Evolutionary conservation across 306 rosid genomes (phyloP).

Genomic region (Rosa lucieae): DNA sequence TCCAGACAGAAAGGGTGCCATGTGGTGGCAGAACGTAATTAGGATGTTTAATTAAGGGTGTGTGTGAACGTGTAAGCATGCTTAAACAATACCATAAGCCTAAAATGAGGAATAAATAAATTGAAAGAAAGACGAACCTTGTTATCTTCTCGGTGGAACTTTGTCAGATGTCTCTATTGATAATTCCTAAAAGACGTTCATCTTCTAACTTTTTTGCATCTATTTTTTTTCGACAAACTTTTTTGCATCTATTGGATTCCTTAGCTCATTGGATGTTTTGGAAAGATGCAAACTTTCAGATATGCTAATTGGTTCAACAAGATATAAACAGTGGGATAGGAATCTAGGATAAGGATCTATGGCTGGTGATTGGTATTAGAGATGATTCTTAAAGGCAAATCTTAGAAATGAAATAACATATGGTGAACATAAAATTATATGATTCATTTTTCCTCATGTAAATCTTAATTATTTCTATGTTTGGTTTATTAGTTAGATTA

Average conservation of each 20-base stretch:
- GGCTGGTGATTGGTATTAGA: too few relatives aligned
- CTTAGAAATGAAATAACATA: not conserved
- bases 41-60: not conserved
- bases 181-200: not conserved
- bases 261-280: not conserved
- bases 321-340: not conserved
- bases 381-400: not conserved
- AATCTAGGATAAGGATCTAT: too few relatives aligned
- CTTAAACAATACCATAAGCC: not conserved
- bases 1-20: not conserved
- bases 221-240: not conserved
- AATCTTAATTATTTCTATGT: too few relatives aligned
- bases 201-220: slow-evolving; percentile 7
- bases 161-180: not conserved
- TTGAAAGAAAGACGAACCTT: not conserved
- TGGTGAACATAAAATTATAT: not conserved
- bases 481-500: too few relatives aligned
- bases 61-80: not conserved
- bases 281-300: not conserved
- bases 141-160: slow-evolving; percentile 14
- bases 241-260: slow-evolving; percentile 2
- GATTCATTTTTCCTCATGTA: too few relatives aligned
- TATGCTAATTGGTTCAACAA: not conserved
- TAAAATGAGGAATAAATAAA: slow-evolving; percentile 7
- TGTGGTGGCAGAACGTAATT: not conserved